Percentiles rank a stretch among this genome's conserved stretches.
These are phyloP conservation scores for Mediolabrus comicus DNA, from an alignment of 108 stramenopile species.

Conservation along the genomic window DNA sequence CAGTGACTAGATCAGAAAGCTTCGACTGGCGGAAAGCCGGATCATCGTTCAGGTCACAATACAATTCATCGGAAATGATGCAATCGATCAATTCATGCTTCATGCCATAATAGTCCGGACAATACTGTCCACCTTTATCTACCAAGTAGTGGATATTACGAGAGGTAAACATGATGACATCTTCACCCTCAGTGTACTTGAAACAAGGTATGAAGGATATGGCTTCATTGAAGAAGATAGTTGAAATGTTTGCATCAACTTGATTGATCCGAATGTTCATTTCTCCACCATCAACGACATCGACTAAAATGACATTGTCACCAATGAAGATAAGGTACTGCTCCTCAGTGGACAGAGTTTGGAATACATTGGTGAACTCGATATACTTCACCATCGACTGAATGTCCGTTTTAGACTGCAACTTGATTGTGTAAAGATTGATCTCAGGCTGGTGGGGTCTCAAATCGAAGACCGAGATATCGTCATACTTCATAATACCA, in stretches of 20 bases:
- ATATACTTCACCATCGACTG: conserved; percentile 61
- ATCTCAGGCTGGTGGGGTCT: conserved; percentile 58
- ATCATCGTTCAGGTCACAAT: conserved; percentile 53
- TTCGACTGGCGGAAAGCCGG: conserved; percentile 31
- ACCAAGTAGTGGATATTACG: conserved; percentile 45
- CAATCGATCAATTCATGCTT: conserved; percentile 55
- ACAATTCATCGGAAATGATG: conserved; percentile 40
- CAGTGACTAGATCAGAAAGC: conserved; percentile 41
- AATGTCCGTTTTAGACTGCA: conserved; percentile 38
- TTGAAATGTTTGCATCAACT: conserved; percentile 43
- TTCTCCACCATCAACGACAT: conserved; percentile 20
- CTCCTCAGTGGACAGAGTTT: conserved; percentile 29
- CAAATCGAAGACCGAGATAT: conserved; percentile 50
- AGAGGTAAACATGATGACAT: conserved; percentile 55
- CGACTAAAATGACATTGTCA: conserved; percentile 47
- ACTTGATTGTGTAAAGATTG: conserved; percentile 45
- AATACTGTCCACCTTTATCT: conserved; percentile 54
- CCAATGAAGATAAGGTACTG: conserved; percentile 56
- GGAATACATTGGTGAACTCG: conserved; percentile 54
- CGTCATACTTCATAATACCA: conserved; percentile 54
- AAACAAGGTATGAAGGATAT: conserved; percentile 59
- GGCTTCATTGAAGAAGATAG: conserved; percentile 57
- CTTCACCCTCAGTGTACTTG: conserved; percentile 53
- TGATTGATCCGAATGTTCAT: conserved; percentile 53
- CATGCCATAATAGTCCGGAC: conserved; percentile 60